Base-by-base conservation (phyloP, 129 eudicot species). In the Flaveria robusta region DNA sequence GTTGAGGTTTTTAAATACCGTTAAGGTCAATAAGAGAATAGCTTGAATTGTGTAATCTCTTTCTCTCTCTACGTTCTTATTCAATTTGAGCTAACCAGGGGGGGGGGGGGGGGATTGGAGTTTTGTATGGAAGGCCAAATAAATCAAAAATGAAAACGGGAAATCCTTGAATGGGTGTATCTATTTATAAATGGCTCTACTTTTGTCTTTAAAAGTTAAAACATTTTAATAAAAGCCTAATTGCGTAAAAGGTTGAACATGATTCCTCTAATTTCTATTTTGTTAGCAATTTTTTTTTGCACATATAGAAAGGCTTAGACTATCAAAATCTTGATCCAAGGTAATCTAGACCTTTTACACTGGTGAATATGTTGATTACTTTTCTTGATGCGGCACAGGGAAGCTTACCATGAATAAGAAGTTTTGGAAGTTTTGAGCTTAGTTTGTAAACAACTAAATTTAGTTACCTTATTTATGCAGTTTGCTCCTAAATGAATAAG, bases 161-260 rank as follows among this genome's bases (percentile, higher is more conserved):
- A 55, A 55, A 4, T 63, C 39, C 31, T 66, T 37, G 26, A 39
- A 37, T 66, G 27, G 24, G 4, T 27, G 18, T 34, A 37, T 16
- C 29, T 66, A 9, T 22, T 6, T 14, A n/a, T 31, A 37, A 3
- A 39, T 37, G 71, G 15, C 3, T 18, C 51, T 31, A 31, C 18
- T n/a, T 5, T n/a, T 23, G 34, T 71, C 31, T 18, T 49, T n/a
- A 50, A 6, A 70, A 58, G 34, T 24, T 50, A n/a, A 24, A 47
- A 2, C 1, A n/a, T 10, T 56, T 19, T 8, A 19, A 20, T 56
- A 8, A 22, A 2, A 11, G 20, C 41, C 39, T 43, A 45, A 29
- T 18, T 70, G 62, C 16, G 16, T 50, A n/a, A 46, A 69, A 71
- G 9, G 64, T 9, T 62, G 20, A 62, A 26, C 67, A 58, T 19